phyloP scores from a whole-genome alignment of 306 rosid genomes.

The Crataegus laevigata region DNA sequence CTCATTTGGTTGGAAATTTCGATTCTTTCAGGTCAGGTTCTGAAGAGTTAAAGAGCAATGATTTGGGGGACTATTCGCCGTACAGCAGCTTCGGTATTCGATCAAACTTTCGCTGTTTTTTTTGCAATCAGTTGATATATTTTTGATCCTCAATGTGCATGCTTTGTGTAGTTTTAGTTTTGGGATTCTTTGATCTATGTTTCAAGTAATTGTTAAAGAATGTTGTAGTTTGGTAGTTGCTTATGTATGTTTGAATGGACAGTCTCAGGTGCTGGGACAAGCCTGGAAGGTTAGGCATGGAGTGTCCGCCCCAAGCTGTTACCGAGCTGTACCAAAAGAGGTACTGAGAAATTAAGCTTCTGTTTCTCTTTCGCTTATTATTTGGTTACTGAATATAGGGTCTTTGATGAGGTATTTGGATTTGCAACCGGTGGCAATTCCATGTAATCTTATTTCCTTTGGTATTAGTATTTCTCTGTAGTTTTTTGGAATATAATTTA shows the following conservation, averaged over 20 bases:
- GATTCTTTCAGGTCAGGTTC: slow-evolving; percentile 5
- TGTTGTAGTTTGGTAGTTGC: not conserved
- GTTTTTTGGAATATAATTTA: not conserved
- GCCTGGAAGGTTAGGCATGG: slow-evolving; percentile 20
- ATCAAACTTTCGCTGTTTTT: not conserved
- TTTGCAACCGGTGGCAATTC: not conserved
- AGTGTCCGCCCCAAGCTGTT: slow-evolving; percentile 2
- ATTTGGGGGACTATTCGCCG: slow-evolving; percentile 43
- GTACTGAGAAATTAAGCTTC: not conserved
- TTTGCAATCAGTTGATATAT: not conserved
- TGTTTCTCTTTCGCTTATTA: not conserved
- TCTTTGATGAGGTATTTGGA: not conserved
- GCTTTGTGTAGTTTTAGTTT: not conserved
- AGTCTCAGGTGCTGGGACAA: slow-evolving; percentile 24
- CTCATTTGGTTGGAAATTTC: not conserved
- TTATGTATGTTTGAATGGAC: slow-evolving; percentile 6
- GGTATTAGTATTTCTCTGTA: not conserved
- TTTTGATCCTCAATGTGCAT: not conserved
- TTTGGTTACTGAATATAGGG: not conserved
- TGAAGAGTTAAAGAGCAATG: slow-evolving; percentile 24
- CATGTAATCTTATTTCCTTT: not conserved
- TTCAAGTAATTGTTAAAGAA: not conserved
- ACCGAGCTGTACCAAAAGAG: slow-evolving; percentile 13
- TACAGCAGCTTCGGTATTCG: slow-evolving; percentile 30
- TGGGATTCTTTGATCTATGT: not conserved